These are phyloP conservation scores for Leishmania guyanensis DNA, from an alignment of 208 protist species.

Conservation along the genomic window DNA sequence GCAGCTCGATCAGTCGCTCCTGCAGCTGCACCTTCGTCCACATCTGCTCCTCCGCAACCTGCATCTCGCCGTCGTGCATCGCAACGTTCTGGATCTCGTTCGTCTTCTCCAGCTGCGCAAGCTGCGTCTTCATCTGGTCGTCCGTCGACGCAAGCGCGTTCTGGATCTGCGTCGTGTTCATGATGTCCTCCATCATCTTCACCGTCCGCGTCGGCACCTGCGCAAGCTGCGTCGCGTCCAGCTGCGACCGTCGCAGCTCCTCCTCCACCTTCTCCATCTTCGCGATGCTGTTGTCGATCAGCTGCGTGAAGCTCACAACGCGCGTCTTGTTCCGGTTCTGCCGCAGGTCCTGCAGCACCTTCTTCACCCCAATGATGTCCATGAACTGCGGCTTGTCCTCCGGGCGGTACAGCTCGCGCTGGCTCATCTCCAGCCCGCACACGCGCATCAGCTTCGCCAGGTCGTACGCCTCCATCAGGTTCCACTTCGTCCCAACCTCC, in stretches of 20 bases:
- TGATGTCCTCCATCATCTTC: slow-evolving; percentile 82
- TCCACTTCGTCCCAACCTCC: slow-evolving; percentile 84
- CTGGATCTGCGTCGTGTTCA: slow-evolving; percentile 82
- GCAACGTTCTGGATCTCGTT: slow-evolving; percentile 84
- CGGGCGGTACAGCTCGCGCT: slow-evolving; percentile 80
- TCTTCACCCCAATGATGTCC: slow-evolving; percentile 76
- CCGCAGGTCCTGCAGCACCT: slow-evolving; percentile 73
- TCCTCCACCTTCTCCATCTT: slow-evolving; percentile 88
- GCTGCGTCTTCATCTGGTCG: slow-evolving; percentile 80
- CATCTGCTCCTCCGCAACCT: slow-evolving; percentile 85
- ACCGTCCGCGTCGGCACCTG: slow-evolving; percentile 61
- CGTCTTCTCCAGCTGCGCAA: slow-evolving; percentile 78
- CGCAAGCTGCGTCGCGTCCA: slow-evolving; percentile 74
- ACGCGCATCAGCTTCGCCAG: slow-evolving; percentile 78
- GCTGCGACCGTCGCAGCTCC: slow-evolving; percentile 55
- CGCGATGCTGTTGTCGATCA: slow-evolving; percentile 78
- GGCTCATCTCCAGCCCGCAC: slow-evolving; percentile 72
- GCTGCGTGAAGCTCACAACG: slow-evolving; percentile 74
- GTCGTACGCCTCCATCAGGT: slow-evolving; percentile 83
- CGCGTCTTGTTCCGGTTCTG: slow-evolving; percentile 87
- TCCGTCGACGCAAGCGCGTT: slow-evolving; percentile 73
- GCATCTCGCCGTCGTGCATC: slow-evolving; percentile 84
- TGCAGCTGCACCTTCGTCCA: slow-evolving; percentile 85
- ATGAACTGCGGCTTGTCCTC: slow-evolving; percentile 90
- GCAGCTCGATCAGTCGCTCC: slow-evolving; percentile 77